Percentiles rank a stretch among this genome's conserved stretches.
These are phyloP conservation scores for Ogataea saltuana DNA, from an alignment of 805 yeast genomes.

Conservation along the genomic window DNA sequence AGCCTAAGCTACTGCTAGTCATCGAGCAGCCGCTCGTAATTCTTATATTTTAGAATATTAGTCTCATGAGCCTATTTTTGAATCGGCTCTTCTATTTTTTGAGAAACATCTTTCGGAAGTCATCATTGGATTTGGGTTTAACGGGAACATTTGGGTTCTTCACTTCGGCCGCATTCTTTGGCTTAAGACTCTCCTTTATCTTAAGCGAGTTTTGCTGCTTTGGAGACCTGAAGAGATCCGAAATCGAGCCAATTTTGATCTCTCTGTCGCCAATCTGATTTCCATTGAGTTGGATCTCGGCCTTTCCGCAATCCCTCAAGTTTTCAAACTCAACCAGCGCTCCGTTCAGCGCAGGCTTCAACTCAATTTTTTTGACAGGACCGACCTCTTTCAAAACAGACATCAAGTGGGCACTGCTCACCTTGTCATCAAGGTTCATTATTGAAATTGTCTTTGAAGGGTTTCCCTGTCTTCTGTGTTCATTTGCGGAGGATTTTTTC, in stretches of 20 bases:
- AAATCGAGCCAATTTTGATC: conserved; percentile 35
- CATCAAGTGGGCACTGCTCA: conserved; percentile 39
- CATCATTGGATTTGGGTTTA: conserved; percentile 32
- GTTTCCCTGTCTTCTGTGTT: conserved; percentile 10
- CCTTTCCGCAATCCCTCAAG: conserved; percentile 51
- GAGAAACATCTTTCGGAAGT: conserved; percentile 39
- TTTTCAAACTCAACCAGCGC: conserved; percentile 52
- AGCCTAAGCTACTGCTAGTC: background rate
- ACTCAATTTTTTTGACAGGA: conserved; percentile 42
- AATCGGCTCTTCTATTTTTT: background rate
- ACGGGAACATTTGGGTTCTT: background rate
- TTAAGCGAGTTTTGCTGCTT: conserved; percentile 7
- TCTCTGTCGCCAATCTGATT: conserved; percentile 35
- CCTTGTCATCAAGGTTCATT: conserved; percentile 37
- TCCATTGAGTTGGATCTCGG: conserved; percentile 45
- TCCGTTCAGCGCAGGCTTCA: conserved; percentile 46
- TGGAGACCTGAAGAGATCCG: conserved; percentile 26
- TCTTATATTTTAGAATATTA: background rate
- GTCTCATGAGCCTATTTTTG: no score
- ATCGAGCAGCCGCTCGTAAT: background rate
- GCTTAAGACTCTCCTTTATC: background rate
- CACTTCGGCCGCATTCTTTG: background rate
- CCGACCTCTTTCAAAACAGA: conserved; percentile 36
- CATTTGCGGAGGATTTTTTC: conserved; percentile 8
- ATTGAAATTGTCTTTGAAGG: conserved; percentile 27